Evolutionary conservation across 179 eudicot genomes (phyloP).

Genomic region (Heliamphora pulchella): DNA sequence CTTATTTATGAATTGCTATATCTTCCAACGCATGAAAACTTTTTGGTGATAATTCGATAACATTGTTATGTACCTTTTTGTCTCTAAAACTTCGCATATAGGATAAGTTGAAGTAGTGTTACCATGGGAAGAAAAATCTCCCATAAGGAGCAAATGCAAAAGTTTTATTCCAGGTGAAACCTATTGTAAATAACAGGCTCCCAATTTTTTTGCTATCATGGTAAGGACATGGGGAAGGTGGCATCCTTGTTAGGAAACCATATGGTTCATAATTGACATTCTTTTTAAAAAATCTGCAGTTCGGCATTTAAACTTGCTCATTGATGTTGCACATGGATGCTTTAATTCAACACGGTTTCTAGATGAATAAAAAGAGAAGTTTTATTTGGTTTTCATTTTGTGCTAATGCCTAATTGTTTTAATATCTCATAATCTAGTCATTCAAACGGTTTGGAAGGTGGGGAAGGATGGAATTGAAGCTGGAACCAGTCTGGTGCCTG

Average conservation of each 20-base stretch:
- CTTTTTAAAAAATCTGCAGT: not conserved
- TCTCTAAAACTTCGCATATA: not conserved
- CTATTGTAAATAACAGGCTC: not conserved
- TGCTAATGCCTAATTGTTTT: not conserved
- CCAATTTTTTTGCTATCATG: not conserved
- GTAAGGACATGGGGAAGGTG: not conserved
- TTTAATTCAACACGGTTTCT: not conserved
- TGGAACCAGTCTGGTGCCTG: constrained; percentile 87
- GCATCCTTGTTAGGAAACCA: not conserved
- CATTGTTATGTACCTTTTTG: not conserved
- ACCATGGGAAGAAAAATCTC: not conserved
- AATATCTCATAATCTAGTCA: constrained; percentile 29
- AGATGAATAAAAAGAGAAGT: not conserved
- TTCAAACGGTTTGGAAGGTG: constrained; percentile 61
- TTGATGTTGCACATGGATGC: not conserved
- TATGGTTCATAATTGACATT: not conserved
- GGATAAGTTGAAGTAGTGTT: not conserved
- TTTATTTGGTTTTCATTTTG: not conserved
- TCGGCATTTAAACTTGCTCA: not conserved
- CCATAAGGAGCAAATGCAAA: not conserved
- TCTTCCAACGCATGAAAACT: not conserved
- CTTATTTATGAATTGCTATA: not conserved
- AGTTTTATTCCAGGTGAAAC: not conserved
- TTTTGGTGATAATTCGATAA: not conserved
- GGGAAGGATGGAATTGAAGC: constrained; percentile 90